These are phyloP conservation scores for Austroboletus novae-zelandiae DNA, from an alignment of 1,284 basidiomycete species.

Conservation along the genomic window DNA sequence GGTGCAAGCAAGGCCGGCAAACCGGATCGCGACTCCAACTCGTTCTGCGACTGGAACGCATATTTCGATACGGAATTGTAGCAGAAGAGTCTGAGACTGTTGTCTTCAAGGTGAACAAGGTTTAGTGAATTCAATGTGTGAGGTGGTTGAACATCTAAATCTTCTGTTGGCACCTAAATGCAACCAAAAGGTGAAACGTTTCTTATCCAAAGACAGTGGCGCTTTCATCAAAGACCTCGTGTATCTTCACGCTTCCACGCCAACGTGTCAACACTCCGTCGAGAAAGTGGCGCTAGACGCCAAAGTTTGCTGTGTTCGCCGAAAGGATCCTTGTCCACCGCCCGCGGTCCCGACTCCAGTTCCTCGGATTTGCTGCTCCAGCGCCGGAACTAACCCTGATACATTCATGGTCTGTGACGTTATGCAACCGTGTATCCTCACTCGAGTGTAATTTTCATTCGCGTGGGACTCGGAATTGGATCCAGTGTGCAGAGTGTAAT, in stretches of 20 bases:
- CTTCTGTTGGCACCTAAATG: too few species aligned
- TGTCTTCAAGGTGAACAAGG: too few species aligned
- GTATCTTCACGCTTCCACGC: constrained; percentile 1
- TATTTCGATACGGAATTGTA: too few species aligned
- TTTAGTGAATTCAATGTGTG: too few species aligned
- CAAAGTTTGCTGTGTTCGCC: neutral
- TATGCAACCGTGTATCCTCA: neutral
- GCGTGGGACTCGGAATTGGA: constrained; percentile 7
- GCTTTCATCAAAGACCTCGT: constrained; percentile 5
- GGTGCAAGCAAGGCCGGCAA: constrained; percentile 13
- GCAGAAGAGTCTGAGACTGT: neutral
- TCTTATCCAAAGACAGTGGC: neutral
- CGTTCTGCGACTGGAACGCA: neutral
- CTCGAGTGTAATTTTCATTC: neutral
- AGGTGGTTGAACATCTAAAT: too few species aligned
- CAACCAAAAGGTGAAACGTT: neutral
- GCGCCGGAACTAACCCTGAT: neutral
- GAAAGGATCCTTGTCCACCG: neutral
- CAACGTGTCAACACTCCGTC: constrained; percentile 15
- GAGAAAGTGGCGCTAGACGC: constrained; percentile 1
- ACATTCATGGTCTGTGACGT: constrained; percentile 19
- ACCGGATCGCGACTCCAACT: neutral
- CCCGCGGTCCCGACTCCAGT: neutral
- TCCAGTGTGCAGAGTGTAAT: constrained; percentile 27
- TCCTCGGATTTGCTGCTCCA: neutral